Percentiles rank a stretch among this genome's conserved stretches.
Conservation (phyloP, 1,139 yeast species). For the Saccharomycopsis phalli region DNA sequence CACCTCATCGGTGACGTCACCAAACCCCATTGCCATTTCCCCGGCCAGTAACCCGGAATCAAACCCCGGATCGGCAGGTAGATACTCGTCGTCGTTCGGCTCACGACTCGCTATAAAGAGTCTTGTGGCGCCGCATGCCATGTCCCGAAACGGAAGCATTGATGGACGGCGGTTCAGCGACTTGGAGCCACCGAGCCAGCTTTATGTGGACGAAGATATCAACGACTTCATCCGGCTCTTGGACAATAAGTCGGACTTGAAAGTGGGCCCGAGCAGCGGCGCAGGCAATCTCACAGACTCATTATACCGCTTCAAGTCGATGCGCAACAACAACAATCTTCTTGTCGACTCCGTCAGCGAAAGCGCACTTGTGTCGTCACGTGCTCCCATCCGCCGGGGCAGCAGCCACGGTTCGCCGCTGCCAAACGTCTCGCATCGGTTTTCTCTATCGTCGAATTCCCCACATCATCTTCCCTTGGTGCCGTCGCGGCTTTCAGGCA, state of each 20-base stretch:
- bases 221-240: slow-evolving; percentile 75
- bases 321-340: slow-evolving; percentile 38
- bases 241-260: slow-evolving; percentile 53
- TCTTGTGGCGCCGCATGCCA: background rate
- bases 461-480: slow-evolving; percentile 35
- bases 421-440: slow-evolving; percentile 10
- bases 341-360: slow-evolving; percentile 33
- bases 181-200: slow-evolving; percentile 24
- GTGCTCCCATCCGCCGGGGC: slow-evolving; percentile 17
- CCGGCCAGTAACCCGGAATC: background rate
- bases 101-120: slow-evolving; percentile 28
- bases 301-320: slow-evolving; percentile 37
- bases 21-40: slow-evolving; percentile 3
- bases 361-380: slow-evolving; percentile 26
- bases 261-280: slow-evolving; percentile 27
- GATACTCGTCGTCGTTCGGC: slow-evolving; percentile 50
- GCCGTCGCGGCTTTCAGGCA: slow-evolving; percentile 35
- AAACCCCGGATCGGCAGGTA: slow-evolving; percentile 21
- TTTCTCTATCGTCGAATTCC: slow-evolving; percentile 33
- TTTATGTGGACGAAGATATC: slow-evolving; percentile 58
- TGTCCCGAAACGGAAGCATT: slow-evolving; percentile 11
- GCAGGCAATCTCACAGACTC: slow-evolving; percentile 32
- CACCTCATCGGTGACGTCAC: slow-evolving; percentile 8
- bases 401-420: slow-evolving; percentile 18
- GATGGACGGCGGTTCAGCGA: slow-evolving; percentile 12